Evolutionary conservation across 495 filamentous ascomycete genomes (phyloP).

Genomic region (Mytilinidion resinicola): DNA sequence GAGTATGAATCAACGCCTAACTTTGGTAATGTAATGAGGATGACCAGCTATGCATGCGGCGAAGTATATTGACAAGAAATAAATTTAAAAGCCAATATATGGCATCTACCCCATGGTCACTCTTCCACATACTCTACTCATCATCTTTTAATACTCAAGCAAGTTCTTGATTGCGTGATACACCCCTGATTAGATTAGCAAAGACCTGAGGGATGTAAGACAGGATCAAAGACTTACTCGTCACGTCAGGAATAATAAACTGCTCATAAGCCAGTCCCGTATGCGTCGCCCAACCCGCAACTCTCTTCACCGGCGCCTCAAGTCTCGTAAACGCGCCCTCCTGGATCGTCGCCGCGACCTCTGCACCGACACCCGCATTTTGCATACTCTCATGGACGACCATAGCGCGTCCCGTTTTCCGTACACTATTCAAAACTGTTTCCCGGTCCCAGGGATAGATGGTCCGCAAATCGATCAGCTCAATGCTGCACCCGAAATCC

Average conservation of each 20-base stretch:
- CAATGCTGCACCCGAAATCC: constrained; percentile 69
- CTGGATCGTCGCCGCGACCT: constrained; percentile 88
- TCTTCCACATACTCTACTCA: too few species aligned
- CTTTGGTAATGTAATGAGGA: too few species aligned
- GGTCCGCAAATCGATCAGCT: constrained; percentile 87
- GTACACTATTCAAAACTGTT: constrained; percentile 74
- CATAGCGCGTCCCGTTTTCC: constrained; percentile 83
- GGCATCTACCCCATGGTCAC: too few species aligned
- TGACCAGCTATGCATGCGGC: too few species aligned
- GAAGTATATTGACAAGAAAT: too few species aligned
- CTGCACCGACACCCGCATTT: constrained; percentile 89
- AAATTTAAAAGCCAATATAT: too few species aligned
- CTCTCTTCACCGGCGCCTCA: constrained; percentile 85
- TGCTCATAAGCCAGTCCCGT: constrained; percentile 75
- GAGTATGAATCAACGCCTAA: too few species aligned
- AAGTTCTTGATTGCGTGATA: constrained; percentile 57
- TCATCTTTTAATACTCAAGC: constrained; percentile 55
- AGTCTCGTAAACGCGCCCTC: constrained; percentile 79
- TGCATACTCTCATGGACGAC: constrained; percentile 96
- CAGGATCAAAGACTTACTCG: constrained; percentile 56
- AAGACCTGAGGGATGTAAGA: not conserved
- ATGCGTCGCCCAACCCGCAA: constrained; percentile 90
- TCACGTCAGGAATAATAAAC: constrained; percentile 85
- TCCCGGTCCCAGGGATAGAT: constrained; percentile 94
- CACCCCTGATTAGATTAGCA: constrained; percentile 41